Evolutionary conservation across 2,329 filamentous ascomycete genomes (phyloP).

Genomic region (Pseudogymnoascus sp.): DNA sequence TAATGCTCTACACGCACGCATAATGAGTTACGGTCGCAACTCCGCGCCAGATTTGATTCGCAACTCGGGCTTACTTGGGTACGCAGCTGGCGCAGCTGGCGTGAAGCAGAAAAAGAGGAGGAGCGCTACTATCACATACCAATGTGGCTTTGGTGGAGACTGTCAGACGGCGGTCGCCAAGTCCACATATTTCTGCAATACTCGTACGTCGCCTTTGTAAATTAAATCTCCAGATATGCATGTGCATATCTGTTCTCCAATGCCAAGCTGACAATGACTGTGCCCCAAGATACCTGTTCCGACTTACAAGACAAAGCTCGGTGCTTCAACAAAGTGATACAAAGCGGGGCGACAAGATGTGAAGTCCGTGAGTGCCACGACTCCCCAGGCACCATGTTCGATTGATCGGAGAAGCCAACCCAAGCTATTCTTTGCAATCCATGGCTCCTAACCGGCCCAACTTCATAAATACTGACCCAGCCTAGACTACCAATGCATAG

Average conservation of each 20-base stretch:
- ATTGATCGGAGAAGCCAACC: not conserved
- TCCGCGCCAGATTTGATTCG: not conserved
- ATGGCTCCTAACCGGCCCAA: not conserved
- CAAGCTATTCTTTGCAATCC: not conserved
- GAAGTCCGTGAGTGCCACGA: not conserved
- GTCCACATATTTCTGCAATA: not conserved
- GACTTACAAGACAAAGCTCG: not conserved
- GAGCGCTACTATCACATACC: not conserved
- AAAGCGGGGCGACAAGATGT: not conserved
- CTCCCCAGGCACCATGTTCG: not conserved
- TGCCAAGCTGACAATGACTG: not conserved
- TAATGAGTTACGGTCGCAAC: not conserved
- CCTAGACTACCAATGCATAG: not conserved
- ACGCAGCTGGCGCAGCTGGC: not conserved
- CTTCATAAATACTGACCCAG: not conserved
- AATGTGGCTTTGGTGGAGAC: not conserved
- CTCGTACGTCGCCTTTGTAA: not conserved
- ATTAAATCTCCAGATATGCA: not conserved
- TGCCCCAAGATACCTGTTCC: conserved; percentile 2
- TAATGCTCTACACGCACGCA: not conserved
- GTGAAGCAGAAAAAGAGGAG: not conserved
- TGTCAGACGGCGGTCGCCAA: not conserved
- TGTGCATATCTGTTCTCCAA: not conserved
- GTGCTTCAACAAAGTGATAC: conserved; percentile 3
- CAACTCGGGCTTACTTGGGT: not conserved